Base-by-base conservation (phyloP, 306 rosid species). In the Inga oerstediana region DNA sequence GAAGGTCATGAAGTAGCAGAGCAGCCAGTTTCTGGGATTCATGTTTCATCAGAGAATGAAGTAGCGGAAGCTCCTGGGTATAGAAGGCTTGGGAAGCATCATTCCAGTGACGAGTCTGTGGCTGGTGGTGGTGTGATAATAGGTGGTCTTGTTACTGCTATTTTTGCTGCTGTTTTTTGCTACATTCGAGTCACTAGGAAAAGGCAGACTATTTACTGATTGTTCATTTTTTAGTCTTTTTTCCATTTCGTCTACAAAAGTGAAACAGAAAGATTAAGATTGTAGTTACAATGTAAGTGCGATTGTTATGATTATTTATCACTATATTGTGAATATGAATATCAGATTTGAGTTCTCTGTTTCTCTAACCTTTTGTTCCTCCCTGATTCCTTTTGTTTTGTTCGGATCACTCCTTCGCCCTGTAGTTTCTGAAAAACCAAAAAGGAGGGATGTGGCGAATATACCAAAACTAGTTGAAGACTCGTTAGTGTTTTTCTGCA, bases 111-210 rank as follows among this genome's bases (percentile, higher is more conserved):
- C 59, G 89, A 86, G 85, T 95, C 99, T 10, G 84, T 91, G 89
- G 98, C 94, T 3, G 99, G 98, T 49, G 97, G 99, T 11, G 99
- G 97, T 76, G 94, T 92, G 32, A 95, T 95, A 82, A 91, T 95
- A 43, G 97, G 97, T 56, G 98, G 98, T 2, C 91, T 95, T 73
- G 91, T 88, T 54, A 95, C 98, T 51, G 93, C 93, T 62, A 82
- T 89, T 66, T 88, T 91, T 80, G 98, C 98, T 7, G 95, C 98
- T 81, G 91, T 95, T 32, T 95, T 95, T 69, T 89, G 92, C 89
- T 94, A 94, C 77, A 92, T 94, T 80, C 89, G 94, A 35, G 98
- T 92, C 62, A 94, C 98, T 13, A 88, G 95, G 61, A 94, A 83
- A 82, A 85, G 86, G 70, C 82, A 83, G n/a, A 80, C 73, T 48